Percentiles rank a stretch among this genome's conserved stretches.
Conservation (phyloP, 441 rosid genomes). For the Brassica hybrid region DNA sequence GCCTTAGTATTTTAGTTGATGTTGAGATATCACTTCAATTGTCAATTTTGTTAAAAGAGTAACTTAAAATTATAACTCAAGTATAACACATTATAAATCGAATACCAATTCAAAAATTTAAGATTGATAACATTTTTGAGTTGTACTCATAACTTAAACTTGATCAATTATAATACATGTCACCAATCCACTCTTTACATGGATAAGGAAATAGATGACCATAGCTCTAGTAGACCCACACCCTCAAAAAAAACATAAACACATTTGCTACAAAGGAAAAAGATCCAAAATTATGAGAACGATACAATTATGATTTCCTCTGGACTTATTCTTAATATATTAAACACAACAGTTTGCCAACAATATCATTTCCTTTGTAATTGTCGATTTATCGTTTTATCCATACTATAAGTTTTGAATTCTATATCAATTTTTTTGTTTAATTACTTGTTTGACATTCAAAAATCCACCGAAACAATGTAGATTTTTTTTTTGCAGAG, state of each 20-base stretch:
- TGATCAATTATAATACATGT: too few species aligned
- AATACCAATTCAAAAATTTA: too few species aligned
- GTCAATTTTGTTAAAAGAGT: too few species aligned
- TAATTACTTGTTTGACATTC: neutral
- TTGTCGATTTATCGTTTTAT: neutral
- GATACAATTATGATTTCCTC: neutral
- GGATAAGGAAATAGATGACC: too few species aligned
- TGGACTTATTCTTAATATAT: neutral
- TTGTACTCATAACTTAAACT: too few species aligned
- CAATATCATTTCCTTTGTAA: neutral
- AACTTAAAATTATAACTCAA: too few species aligned
- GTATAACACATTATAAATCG: too few species aligned
- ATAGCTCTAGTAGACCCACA: too few species aligned
- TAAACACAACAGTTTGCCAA: neutral
- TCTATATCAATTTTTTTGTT: neutral
- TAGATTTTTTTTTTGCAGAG: constrained; percentile 1
- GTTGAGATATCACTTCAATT: too few species aligned
- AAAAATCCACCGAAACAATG: neutral
- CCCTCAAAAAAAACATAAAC: neutral
- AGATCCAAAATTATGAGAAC: neutral
- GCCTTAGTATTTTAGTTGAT: too few species aligned
- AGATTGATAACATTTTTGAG: too few species aligned
- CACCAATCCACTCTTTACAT: too few species aligned
- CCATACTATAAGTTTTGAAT: neutral
- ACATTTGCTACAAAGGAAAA: neutral